Evolutionary conservation across 1,139 yeast species (phyloP).

Genomic region (Taphrina confusa): DNA sequence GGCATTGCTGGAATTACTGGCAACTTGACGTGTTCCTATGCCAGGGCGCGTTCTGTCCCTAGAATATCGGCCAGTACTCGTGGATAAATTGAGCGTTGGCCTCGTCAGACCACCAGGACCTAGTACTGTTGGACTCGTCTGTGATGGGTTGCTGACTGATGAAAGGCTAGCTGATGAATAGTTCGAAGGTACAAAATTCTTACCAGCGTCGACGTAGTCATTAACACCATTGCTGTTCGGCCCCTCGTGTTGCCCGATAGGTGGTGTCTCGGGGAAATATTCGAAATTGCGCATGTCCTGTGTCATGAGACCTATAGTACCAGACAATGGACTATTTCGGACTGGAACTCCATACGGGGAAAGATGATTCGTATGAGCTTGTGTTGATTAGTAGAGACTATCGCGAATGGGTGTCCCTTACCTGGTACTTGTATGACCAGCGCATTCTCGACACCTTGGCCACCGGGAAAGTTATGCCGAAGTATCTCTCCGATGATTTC

Average conservation of each 20-base stretch:
- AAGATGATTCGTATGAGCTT: slow-evolving; percentile 10
- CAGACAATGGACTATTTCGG: slow-evolving; percentile 23
- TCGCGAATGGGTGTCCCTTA: background rate
- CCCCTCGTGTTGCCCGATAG: slow-evolving; percentile 1
- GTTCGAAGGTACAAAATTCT: slow-evolving; percentile 15
- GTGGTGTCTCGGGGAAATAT: slow-evolving; percentile 33
- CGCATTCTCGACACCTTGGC: slow-evolving; percentile 71
- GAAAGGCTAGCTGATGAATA: slow-evolving; percentile 21
- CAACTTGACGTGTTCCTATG: background rate
- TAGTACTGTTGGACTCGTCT: background rate
- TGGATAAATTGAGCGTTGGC: slow-evolving; percentile 7
- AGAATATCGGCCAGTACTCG: slow-evolving; percentile 4
- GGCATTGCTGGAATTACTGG: slow-evolving; percentile 3
- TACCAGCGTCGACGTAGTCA: slow-evolving; percentile 5
- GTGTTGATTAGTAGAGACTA: background rate
- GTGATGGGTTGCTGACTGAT: slow-evolving; percentile 1
- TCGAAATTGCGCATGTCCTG: slow-evolving; percentile 33
- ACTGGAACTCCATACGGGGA: slow-evolving; percentile 14
- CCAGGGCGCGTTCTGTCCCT: slow-evolving; percentile 10
- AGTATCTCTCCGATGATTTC: slow-evolving; percentile 60
- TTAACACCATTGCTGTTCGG: background rate
- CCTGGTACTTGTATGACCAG: slow-evolving; percentile 57
- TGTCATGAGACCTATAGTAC: slow-evolving; percentile 22
- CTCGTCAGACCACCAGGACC: slow-evolving; percentile 11
- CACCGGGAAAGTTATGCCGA: slow-evolving; percentile 64